Base-by-base conservation (phyloP, 805 yeast genomes). In the Teunomyces lycoperdinae region DNA sequence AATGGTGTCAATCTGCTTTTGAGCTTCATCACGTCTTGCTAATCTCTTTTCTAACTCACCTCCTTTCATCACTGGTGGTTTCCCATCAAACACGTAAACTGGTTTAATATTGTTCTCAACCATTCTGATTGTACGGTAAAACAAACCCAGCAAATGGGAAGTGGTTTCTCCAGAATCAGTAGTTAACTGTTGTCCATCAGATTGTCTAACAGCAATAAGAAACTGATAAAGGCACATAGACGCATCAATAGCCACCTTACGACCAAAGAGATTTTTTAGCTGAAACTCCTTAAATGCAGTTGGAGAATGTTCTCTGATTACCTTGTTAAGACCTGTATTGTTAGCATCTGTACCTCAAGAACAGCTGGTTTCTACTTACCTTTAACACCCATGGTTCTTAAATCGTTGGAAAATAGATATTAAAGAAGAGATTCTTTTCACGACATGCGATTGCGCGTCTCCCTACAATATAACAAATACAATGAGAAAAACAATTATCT, bases 181-280 rank as follows among this genome's bases (percentile, higher is more conserved):
- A 20, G 94, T 84, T 60, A 94, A 74, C 63, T 90, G 96, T 52
- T 83, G 89, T n/a, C 99, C 99, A 61, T 94, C 98, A 48, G 87
- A 90, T 58, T 92, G 98, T 62, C 99, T 79, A 4, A 94, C 99
- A 0, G 98, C 97, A 61, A 94, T 91, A 43, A 94, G 75, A 61
- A 92, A 94, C 67, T 94, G 99, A 64, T 94, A 94, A 35, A 94
- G 75, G 55, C 96, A 89, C 99, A 94, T 94, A 8, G 98, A 91
- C 2, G 96, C 95, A 70, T 87, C 92, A 50, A 94, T 91, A 50
- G 99, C 99, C n/a, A 94, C 96, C 71, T 94, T 94, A 40, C 98
- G 75, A 1, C 99, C 99, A 60, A 88, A 86, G 42, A 90, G 79
- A 11, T 87, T 76, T 68, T 92, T 92, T 73, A 92, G 85, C 55